Conservation (phyloP, 2,329 filamentous ascomycete genomes). For the Lasiodiplodia gonubiensis region DNA sequence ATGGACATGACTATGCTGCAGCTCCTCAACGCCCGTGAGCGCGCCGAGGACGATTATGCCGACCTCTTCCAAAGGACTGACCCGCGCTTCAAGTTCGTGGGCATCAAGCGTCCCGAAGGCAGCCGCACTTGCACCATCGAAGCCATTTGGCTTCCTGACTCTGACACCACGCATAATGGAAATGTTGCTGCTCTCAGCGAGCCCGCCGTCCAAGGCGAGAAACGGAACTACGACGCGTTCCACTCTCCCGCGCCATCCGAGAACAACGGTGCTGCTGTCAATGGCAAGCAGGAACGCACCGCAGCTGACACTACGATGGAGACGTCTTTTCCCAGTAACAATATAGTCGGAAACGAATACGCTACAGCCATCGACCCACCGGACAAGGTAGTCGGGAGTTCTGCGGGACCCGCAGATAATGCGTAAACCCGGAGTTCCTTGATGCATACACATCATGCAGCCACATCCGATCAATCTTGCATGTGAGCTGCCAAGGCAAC, state of each 20-base stretch:
- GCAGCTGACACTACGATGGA: constrained; percentile 21
- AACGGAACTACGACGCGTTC: constrained; percentile 7
- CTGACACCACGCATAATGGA: neutral
- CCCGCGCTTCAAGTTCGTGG: constrained; percentile 29
- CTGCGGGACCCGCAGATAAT: neutral
- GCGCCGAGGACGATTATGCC: constrained; percentile 28
- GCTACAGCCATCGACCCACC: neutral
- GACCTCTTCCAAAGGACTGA: constrained; percentile 29
- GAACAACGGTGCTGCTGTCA: neutral
- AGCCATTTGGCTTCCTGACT: constrained; percentile 27
- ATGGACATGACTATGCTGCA: constrained; percentile 31
- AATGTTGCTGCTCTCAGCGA: neutral
- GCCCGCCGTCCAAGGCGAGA: neutral
- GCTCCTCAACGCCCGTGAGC: constrained; percentile 29
- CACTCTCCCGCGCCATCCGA: constrained; percentile 3
- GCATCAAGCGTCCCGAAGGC: constrained; percentile 20
- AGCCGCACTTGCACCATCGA: constrained; percentile 29
- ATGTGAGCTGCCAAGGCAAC: neutral
- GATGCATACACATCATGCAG: neutral
- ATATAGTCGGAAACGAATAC: constrained; percentile 9
- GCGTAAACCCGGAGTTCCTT: neutral
- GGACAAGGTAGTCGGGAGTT: neutral
- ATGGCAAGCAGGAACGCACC: neutral
- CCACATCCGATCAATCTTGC: neutral
- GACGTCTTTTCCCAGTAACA: constrained; percentile 1